These are phyloP conservation scores for Handroanthus guayacan DNA, from an alignment of 257 asterid species.

Conservation along the genomic window DNA sequence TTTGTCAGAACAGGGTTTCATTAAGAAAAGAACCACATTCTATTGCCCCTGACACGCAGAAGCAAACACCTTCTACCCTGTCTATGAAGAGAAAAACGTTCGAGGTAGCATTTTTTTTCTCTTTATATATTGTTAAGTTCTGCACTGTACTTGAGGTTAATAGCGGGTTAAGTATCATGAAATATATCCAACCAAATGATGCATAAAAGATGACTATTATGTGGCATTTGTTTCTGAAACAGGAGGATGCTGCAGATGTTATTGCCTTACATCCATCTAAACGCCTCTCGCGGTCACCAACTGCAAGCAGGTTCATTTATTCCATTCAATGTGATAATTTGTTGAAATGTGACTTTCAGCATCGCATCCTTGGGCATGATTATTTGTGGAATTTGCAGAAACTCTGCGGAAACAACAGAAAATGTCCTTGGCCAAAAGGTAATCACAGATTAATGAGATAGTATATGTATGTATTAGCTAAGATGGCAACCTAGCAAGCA, in stretches of 20 bases:
- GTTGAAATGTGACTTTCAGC: conserved; percentile 11
- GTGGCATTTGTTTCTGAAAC: conserved; percentile 38
- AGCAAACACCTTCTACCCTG: conserved; percentile 46
- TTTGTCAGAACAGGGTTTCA: conserved; percentile 43
- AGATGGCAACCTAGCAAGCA: conserved; percentile 26
- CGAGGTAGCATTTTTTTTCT: conserved; percentile 57
- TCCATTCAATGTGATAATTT: conserved; percentile 33
- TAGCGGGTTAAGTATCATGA: conserved; percentile 21
- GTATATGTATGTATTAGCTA: conserved; percentile 12
- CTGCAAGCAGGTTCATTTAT: conserved; percentile 57
- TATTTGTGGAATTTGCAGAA: conserved; percentile 57
- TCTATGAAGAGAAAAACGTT: conserved; percentile 67
- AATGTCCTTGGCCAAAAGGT: conserved; percentile 59
- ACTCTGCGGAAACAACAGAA: conserved; percentile 48
- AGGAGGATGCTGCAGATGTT: conserved; percentile 53
- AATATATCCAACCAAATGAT: conserved; percentile 10
- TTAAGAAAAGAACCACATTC: conserved; percentile 41
- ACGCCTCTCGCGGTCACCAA: conserved; percentile 57
- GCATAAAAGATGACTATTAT: conserved; percentile 8
- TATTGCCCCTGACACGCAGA: conserved; percentile 41
- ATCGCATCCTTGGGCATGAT: conserved; percentile 27
- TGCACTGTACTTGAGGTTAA: conserved; percentile 22
- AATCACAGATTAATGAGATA: conserved; percentile 21
- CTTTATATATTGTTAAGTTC: conserved; percentile 17
- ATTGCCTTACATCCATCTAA: conserved; percentile 61